These are phyloP conservation scores for Funneliformis caledonium DNA, from an alignment of 371 early-diverging fungal genomes.

Conservation along the genomic window DNA sequence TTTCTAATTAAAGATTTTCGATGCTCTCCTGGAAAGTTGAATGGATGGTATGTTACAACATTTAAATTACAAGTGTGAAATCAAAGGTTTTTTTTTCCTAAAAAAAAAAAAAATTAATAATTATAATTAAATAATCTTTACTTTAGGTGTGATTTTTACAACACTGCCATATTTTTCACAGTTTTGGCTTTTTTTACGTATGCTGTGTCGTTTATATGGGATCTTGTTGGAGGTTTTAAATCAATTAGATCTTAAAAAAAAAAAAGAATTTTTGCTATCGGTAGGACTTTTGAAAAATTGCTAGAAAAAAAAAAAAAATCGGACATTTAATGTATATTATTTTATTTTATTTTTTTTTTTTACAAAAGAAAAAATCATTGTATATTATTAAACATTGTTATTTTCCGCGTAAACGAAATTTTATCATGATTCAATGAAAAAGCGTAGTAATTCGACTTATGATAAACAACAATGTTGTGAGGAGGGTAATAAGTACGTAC, in stretches of 20 bases:
- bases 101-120: background rate
- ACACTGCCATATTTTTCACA: constrained; percentile 25
- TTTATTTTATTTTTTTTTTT: too few species aligned
- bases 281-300: too few species aligned
- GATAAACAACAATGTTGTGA: too few species aligned
- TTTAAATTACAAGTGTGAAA: background rate
- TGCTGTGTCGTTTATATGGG: constrained; percentile 25
- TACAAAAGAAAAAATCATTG: too few species aligned
- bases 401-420: too few species aligned
- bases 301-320: too few species aligned
- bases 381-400: too few species aligned
- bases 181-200: background rate
- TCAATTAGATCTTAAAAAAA: background rate
- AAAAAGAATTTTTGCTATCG: too few species aligned
- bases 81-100: background rate
- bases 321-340: too few species aligned
- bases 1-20: background rate
- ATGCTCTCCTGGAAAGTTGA: background rate
- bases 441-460: too few species aligned
- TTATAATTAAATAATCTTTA: background rate
- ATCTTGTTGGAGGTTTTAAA: constrained; percentile 14
- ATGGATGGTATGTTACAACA: constrained; percentile 30
- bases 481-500: too few species aligned
- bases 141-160: constrained; percentile 39
- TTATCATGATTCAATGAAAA: too few species aligned